Percentiles rank a stretch among this genome's conserved stretches.
Evolutionary conservation across 2,329 filamentous ascomycete genomes (phyloP).

Genomic region (Nemania diffusa): DNA sequence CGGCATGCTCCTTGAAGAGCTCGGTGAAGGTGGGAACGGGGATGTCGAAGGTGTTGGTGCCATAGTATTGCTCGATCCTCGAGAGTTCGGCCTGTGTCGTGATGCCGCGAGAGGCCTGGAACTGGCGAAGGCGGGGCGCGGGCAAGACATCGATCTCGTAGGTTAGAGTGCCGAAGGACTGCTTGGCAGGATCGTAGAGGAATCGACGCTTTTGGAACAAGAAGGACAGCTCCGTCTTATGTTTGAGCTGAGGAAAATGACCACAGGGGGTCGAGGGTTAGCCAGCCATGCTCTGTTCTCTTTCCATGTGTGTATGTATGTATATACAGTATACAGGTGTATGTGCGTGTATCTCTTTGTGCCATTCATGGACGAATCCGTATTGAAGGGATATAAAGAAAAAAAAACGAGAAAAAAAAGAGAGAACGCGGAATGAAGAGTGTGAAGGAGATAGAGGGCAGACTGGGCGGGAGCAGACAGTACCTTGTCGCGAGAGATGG

Average conservation of each 20-base stretch:
- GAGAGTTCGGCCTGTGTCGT: slow-evolving; percentile 78
- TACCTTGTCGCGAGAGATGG: slow-evolving; percentile 78
- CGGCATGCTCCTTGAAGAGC: slow-evolving; percentile 97
- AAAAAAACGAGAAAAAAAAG: not conserved
- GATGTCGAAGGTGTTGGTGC: slow-evolving; percentile 95
- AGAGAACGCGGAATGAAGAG: not conserved
- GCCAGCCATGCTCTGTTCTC: not conserved
- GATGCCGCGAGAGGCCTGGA: slow-evolving; percentile 84
- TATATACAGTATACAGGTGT: not conserved
- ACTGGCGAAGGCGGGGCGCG: slow-evolving; percentile 79
- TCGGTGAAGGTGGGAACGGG: slow-evolving; percentile 95
- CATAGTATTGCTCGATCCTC: slow-evolving; percentile 90
- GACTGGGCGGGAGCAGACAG: slow-evolving; percentile 35
- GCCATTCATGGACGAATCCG: not conserved
- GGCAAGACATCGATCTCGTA: slow-evolving; percentile 89
- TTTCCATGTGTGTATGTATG: not conserved
- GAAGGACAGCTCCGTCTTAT: slow-evolving; percentile 84
- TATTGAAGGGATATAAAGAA: not conserved
- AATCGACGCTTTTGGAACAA: slow-evolving; percentile 98
- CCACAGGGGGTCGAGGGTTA: slow-evolving; percentile 8
- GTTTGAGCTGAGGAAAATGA: slow-evolving; percentile 65
- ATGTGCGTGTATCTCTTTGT: not conserved
- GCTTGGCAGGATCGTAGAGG: slow-evolving; percentile 77
- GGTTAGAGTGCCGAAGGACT: slow-evolving; percentile 81
- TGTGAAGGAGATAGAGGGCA: not conserved